A percentile compares a stretch with the other conserved stretches of the same genome.
These are phyloP conservation scores for Testicularia cyperi DNA, from an alignment of 1,284 basidiomycete genomes.

Conservation along the genomic window DNA sequence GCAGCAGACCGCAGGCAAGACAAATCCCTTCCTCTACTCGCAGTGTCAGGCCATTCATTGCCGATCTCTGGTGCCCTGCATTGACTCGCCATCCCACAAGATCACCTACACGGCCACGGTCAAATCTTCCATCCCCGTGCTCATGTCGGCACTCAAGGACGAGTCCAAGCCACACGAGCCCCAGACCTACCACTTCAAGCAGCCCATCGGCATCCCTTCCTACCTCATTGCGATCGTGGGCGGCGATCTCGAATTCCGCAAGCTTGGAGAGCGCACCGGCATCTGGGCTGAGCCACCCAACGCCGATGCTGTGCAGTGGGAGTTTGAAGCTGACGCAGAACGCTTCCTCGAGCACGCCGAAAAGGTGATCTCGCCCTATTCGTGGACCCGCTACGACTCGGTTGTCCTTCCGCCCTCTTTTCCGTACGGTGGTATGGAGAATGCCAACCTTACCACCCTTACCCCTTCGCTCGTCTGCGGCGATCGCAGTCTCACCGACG, in stretches of 20 bases:
- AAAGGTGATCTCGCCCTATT: constrained; percentile 65
- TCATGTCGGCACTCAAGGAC: constrained; percentile 58
- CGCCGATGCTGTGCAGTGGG: constrained; percentile 55
- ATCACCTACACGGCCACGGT: constrained; percentile 56
- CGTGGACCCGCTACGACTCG: constrained; percentile 86
- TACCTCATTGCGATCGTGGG: constrained; percentile 59
- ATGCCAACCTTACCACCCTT: constrained; percentile 57
- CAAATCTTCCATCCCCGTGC: constrained; percentile 47
- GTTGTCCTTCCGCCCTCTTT: constrained; percentile 91
- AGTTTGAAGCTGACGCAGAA: constrained; percentile 57
- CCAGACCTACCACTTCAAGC: constrained; percentile 49
- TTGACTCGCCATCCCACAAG: constrained; percentile 58
- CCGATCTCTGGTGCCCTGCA: constrained; percentile 47
- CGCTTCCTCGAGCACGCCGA: constrained; percentile 57
- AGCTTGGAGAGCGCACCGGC: constrained; percentile 54
- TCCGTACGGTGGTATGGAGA: constrained; percentile 67
- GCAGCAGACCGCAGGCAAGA: constrained; percentile 84
- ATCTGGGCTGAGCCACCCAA: constrained; percentile 58
- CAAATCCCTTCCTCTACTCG: constrained; percentile 79
- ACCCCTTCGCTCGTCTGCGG: constrained; percentile 57
- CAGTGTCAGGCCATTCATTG: constrained; percentile 76
- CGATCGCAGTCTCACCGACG: constrained; percentile 50
- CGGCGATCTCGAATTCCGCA: constrained; percentile 52
- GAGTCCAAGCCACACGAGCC: constrained; percentile 21
- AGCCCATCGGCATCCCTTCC: constrained; percentile 54